phyloP scores from a whole-genome alignment of 75 land plant genomes.

The Pinus tabuliformis region DNA sequence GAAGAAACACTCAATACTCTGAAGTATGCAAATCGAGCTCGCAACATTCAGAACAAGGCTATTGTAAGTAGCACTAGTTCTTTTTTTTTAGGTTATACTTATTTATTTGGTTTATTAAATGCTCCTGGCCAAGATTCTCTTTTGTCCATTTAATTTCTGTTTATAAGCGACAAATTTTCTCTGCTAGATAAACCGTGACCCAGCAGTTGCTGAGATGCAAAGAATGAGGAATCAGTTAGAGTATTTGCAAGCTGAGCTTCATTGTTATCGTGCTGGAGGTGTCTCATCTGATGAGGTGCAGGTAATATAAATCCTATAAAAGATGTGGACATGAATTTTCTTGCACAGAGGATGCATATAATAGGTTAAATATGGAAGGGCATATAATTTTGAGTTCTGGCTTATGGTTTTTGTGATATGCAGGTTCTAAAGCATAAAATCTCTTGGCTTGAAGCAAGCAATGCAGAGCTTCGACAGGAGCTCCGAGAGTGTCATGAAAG shows the following conservation, averaged over 20 bases:
- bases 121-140: not conserved
- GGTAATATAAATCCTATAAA: conserved; percentile 24
- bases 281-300: conserved; percentile 65
- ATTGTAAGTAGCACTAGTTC: conserved; percentile 49
- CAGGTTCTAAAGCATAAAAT: conserved; percentile 85
- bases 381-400: not conserved
- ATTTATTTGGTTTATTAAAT: not conserved
- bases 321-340: not conserved
- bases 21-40: conserved; percentile 98
- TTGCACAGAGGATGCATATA: not conserved
- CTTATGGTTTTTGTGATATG: not conserved
- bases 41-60: conserved; percentile 98
- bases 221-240: conserved; percentile 90
- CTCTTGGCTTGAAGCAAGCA: conserved; percentile 78
- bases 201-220: conserved; percentile 90
- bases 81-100: not conserved
- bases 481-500: conserved; percentile 49
- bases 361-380: not conserved
- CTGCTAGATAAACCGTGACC: conserved; percentile 90
- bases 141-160: not conserved
- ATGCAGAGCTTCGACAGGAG: conserved; percentile 64
- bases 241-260: conserved; percentile 84
- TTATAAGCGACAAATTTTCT: not conserved
- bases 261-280: conserved; percentile 55
- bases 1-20: conserved; percentile 96